Conservation (phyloP, 441 rosid species). For the Arabidopsis hybrid region DNA sequence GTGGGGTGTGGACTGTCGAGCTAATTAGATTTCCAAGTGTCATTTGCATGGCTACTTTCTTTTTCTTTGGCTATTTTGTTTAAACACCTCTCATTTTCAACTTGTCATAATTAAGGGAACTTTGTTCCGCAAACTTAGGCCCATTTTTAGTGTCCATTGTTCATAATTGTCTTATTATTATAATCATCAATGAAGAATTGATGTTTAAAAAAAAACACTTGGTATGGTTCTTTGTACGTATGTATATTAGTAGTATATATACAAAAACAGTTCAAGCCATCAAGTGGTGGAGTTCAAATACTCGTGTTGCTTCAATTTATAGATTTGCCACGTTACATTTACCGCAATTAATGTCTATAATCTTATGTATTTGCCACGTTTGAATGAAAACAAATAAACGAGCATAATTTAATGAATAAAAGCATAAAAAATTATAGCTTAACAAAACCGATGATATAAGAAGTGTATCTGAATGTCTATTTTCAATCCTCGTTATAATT, state of each 20-base stretch:
- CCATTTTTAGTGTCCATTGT: neutral
- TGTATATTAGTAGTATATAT: neutral
- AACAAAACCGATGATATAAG: neutral
- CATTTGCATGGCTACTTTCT: conserved; percentile 6
- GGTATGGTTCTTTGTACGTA: neutral
- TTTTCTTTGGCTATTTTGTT: conserved; percentile 7
- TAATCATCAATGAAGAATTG: neutral
- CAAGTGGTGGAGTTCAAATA: neutral
- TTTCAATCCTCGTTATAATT: no score
- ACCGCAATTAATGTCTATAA: no score
- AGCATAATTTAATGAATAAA: neutral
- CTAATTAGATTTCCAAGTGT: conserved; percentile 7
- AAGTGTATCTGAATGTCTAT: no score
- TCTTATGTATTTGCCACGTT: neutral
- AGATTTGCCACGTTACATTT: neutral
- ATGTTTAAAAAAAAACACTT: neutral
- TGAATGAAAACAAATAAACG: neutral
- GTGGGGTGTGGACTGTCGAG: neutral
- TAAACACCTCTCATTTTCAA: neutral
- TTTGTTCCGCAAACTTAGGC: conserved; percentile 32
- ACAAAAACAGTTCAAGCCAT: neutral
- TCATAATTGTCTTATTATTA: neutral
- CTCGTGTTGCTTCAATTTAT: neutral
- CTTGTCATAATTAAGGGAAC: conserved; percentile 26
- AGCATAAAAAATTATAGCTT: neutral